Evolutionary conservation across 495 filamentous ascomycete genomes (phyloP), one percentile per base, ranked within the genome.

Genomic region (Aspergillus bridgeri): DNA sequence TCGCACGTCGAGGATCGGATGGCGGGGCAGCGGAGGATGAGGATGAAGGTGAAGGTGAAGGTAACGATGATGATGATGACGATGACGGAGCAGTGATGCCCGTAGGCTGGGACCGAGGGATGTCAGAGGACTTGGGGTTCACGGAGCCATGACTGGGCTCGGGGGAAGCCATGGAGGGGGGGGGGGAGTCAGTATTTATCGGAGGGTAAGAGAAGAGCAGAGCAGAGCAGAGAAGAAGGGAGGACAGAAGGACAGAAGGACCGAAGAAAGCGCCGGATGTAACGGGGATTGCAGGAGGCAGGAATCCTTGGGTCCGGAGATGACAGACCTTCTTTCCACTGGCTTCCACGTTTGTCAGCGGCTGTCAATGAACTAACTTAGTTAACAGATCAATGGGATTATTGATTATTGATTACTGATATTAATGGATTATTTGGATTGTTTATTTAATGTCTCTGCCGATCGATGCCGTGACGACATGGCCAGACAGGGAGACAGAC

Each of bases 141-240:
- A 58, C 49, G 45, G 47, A 47, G 53, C 42, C 62, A 65, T 61
- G 58, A n/a, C 44, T 42, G 7, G 58, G 22, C 9, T 42, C 38
- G 3, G 60, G 52, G 48, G 59, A 62, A 53, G 65, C 62, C 65
- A 68, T 68, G 62, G 58, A 54, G 42, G 33, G 33, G 33, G 9
- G 33, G 3, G 33, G 5, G 6, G 27, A 29, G n/a, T n/a, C n/a
- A n/a, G n/a, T n/a, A n/a, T n/a, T n/a, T n/a, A n/a, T n/a, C n/a
- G n/a, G n/a, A n/a, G n/a, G n/a, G n/a, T n/a, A n/a, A n/a, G 6
- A 29, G 2, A 7, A 29, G 5, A 29, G 6, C 6, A 6, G 6
- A 29, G 27, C 6, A 9, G 6, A 6, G 27, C 27, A 29, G 27
- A 15, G 6, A 15, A 47, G n/a, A 18, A 23, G 45, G 45, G 19